A percentile compares a stretch with the other conserved stretches of the same genome.
Conservation (phyloP, 169 alveolate species). For the Babesia sp. region DNA sequence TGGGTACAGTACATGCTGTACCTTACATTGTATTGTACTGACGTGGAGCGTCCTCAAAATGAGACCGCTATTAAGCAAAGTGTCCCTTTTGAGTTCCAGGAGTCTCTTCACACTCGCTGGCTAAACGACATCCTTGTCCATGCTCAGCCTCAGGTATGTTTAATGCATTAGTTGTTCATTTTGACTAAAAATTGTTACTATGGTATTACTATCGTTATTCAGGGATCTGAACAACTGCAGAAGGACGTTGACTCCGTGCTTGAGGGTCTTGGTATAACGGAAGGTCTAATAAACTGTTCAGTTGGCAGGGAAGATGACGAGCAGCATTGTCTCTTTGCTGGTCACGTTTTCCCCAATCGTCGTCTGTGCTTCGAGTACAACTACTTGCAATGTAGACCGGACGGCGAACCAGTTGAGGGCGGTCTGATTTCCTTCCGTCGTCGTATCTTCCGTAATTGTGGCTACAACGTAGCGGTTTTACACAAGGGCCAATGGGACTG, state of each 20-base stretch:
- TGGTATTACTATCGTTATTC: neutral
- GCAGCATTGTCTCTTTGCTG: constrained; percentile 83
- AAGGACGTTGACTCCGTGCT: constrained; percentile 80
- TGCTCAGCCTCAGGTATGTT: constrained; percentile 75
- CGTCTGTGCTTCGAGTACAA: constrained; percentile 83
- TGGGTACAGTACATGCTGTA: constrained; percentile 83
- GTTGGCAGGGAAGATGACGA: constrained; percentile 83
- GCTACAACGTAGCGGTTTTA: constrained; percentile 77
- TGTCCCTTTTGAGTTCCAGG: constrained; percentile 78
- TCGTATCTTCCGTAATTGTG: constrained; percentile 77
- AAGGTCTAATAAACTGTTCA: constrained; percentile 80
- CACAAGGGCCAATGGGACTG: constrained; percentile 80
- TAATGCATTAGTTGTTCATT: neutral
- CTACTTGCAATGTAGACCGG: constrained; percentile 74
- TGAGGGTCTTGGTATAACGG: constrained; percentile 70
- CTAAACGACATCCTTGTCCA: constrained; percentile 77
- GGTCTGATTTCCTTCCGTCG: constrained; percentile 78
- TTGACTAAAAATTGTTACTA: neutral
- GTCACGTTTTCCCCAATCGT: constrained; percentile 78
- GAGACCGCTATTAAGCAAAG: constrained; percentile 75
- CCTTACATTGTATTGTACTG: constrained; percentile 79
- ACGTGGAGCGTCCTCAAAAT: constrained; percentile 80
- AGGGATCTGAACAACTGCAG: constrained; percentile 84
- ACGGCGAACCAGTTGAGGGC: constrained; percentile 72
- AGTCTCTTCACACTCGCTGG: constrained; percentile 80